phyloP scores from a whole-genome alignment of 1,284 basidiomycete genomes.

The Tilletia horrida region DNA sequence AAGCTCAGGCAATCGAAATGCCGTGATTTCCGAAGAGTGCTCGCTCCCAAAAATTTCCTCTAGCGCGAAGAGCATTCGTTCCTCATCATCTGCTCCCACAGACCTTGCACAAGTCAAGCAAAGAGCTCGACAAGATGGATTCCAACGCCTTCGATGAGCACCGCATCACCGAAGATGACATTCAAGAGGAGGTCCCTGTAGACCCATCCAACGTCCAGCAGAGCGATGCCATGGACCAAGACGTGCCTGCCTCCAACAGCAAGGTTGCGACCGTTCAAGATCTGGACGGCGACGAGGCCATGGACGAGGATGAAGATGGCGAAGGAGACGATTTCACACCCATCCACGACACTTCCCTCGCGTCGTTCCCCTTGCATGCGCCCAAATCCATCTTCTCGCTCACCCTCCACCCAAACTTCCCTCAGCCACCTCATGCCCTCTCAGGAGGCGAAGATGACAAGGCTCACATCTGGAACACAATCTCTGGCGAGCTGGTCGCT shows the following conservation, averaged over 20 bases:
- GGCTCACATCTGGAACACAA: constrained; percentile 88
- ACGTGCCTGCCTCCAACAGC: neutral
- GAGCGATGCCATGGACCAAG: neutral
- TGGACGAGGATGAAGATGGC: constrained; percentile 6
- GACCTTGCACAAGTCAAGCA: neutral
- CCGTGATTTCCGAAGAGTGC: too few species aligned
- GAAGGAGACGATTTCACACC: constrained; percentile 11
- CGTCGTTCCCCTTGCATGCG: constrained; percentile 34
- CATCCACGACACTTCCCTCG: constrained; percentile 49
- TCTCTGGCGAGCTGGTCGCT: constrained; percentile 73
- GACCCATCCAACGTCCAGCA: too few species aligned
- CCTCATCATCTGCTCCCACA: neutral
- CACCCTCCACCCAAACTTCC: constrained; percentile 68
- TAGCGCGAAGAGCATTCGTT: too few species aligned
- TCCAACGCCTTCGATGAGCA: neutral
- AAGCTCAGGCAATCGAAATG: neutral
- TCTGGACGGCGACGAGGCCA: constrained; percentile 6
- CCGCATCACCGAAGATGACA: constrained; percentile 12
- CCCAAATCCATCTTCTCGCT: constrained; percentile 73
- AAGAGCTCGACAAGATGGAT: neutral
- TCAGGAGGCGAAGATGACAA: constrained; percentile 94
- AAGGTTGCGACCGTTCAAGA: neutral
- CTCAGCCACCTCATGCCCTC: constrained; percentile 75
- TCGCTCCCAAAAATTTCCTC: too few species aligned
- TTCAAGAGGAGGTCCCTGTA: constrained; percentile 9